Evolutionary conservation across 2,329 filamentous ascomycete genomes (phyloP).

Genomic region (Trichoderma harzianum): DNA sequence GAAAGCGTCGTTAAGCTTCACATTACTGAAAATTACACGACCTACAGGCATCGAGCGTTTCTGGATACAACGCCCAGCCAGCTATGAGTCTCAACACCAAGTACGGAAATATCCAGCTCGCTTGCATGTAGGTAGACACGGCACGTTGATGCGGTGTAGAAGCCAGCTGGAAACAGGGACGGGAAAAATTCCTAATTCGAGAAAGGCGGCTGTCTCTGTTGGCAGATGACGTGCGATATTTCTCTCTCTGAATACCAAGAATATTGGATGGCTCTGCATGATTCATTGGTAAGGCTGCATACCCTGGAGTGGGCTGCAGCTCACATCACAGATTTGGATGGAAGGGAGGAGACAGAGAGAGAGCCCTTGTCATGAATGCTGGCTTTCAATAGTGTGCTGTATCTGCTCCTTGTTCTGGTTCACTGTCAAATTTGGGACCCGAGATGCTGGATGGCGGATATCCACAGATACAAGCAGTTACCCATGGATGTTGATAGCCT

Average conservation of each 20-base stretch:
- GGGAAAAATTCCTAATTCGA: neutral
- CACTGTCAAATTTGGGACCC: neutral
- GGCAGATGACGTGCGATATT: neutral
- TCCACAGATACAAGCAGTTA: neutral
- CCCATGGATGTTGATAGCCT: neutral
- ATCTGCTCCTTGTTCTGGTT: neutral
- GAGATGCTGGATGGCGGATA: neutral
- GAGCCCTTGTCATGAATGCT: neutral
- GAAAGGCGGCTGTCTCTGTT: neutral
- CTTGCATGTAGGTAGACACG: neutral
- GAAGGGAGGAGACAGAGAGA: neutral
- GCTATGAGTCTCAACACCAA: neutral
- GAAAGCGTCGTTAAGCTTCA: neutral
- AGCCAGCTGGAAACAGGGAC: neutral
- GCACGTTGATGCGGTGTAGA: neutral
- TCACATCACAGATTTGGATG: neutral
- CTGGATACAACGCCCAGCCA: neutral
- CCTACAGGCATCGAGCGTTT: neutral
- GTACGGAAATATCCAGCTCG: neutral
- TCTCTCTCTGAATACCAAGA: neutral
- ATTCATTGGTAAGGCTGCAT: slow-evolving; percentile 1
- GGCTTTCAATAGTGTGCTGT: neutral
- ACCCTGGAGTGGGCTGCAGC: neutral
- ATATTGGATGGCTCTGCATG: neutral
- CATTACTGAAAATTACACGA: neutral